Evolutionary conservation across 495 filamentous ascomycete genomes (phyloP).

Genomic region (Rhizodiscina lignyota): DNA sequence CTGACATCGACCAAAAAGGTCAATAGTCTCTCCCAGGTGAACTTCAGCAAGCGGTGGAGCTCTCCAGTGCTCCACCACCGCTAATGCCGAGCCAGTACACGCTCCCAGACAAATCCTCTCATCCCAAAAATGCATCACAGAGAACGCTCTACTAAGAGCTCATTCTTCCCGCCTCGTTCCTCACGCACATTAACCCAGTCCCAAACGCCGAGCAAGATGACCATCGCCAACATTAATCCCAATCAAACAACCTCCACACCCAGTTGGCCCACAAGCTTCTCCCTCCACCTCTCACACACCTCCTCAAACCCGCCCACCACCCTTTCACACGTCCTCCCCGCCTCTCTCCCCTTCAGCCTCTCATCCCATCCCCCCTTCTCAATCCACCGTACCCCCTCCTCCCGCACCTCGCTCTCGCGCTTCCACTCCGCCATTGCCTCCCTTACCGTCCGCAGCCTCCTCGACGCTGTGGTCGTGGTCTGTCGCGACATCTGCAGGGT

Average conservation of each 20-base stretch:
- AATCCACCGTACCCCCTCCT: constrained; percentile 69
- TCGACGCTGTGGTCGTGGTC: constrained; percentile 58
- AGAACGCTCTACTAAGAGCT: too few relatives aligned
- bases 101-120: too few relatives aligned
- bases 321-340: constrained; percentile 60
- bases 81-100: too few relatives aligned
- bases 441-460: constrained; percentile 55
- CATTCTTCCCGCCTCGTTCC: too few relatives aligned
- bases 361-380: constrained; percentile 66
- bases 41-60: too few relatives aligned
- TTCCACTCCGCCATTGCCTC: constrained; percentile 72
- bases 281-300: constrained; percentile 52
- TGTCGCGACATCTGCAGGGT: constrained; percentile 90
- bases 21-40: too few relatives aligned
- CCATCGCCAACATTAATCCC: too few relatives aligned
- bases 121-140: too few relatives aligned
- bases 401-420: constrained; percentile 61
- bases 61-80: too few relatives aligned
- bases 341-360: constrained; percentile 55
- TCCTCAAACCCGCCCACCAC: constrained; percentile 86
- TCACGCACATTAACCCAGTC: too few relatives aligned
- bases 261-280: constrained; percentile 26
- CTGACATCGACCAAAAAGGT: too few relatives aligned
- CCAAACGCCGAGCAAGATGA: too few relatives aligned
- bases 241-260: constrained; percentile 6